phyloP scores from a whole-genome alignment of 371 early-diverging fungal genomes.

The Haplosporangium sp. region DNA sequence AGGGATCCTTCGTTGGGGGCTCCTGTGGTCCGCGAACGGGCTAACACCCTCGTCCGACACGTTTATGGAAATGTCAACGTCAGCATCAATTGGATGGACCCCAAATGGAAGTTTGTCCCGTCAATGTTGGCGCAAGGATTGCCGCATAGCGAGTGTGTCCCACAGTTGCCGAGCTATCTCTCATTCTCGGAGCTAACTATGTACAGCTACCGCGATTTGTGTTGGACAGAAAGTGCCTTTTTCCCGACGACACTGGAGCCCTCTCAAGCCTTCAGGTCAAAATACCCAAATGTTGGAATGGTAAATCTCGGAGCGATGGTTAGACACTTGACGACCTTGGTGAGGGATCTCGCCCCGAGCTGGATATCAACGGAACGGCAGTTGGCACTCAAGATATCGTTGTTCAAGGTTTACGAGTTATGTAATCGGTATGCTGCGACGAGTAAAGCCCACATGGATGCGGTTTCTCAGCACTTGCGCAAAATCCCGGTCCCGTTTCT shows the following conservation, averaged over 20 bases:
- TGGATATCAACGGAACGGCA: slow-evolving; percentile 15
- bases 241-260: slow-evolving; percentile 25
- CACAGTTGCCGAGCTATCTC: slow-evolving; percentile 6
- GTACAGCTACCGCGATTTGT: background rate
- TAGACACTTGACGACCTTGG: slow-evolving; percentile 13
- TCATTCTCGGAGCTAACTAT: slow-evolving; percentile 11
- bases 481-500: slow-evolving; percentile 8
- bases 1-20: background rate
- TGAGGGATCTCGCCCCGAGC: slow-evolving; percentile 1
- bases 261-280: background rate
- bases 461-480: background rate
- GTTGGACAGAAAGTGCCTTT: slow-evolving; percentile 32
- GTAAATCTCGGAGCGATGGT: background rate
- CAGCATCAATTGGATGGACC: slow-evolving; percentile 17
- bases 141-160: slow-evolving; percentile 1
- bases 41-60: background rate
- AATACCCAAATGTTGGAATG: background rate
- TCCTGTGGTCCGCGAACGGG: background rate
- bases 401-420: slow-evolving; percentile 13
- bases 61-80: slow-evolving; percentile 3
- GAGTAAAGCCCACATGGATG: too few species aligned
- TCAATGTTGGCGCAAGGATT: background rate
- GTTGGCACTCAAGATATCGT: background rate
- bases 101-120: slow-evolving; percentile 32
- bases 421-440: background rate